A percentile compares a stretch with the other conserved stretches of the same genome.
Conservation (phyloP, 2,329 filamentous ascomycete species). For the Colletotrichum sp. region DNA sequence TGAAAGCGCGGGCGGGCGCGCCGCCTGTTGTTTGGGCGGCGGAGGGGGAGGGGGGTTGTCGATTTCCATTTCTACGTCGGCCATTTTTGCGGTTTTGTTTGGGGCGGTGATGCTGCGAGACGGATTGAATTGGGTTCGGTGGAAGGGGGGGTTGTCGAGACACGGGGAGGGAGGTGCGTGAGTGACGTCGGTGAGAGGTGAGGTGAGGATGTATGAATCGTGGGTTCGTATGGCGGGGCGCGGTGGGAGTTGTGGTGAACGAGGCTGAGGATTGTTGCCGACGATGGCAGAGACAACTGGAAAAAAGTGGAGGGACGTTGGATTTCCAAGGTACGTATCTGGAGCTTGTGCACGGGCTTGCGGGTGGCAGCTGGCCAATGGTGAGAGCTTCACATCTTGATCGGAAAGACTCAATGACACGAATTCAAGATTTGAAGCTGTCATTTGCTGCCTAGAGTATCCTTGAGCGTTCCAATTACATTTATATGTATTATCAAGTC, state of each 20-base stretch:
- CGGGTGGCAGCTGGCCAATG: neutral
- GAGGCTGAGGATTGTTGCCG: conserved; percentile 2
- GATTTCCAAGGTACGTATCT: neutral
- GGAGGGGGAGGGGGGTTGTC: conserved; percentile 44
- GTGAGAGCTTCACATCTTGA: neutral
- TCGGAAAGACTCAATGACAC: neutral
- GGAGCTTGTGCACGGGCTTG: conserved; percentile 5
- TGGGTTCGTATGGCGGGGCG: neutral
- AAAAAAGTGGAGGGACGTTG: conserved; percentile 1
- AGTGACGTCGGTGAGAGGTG: neutral
- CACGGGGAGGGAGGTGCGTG: neutral
- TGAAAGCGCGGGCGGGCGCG: conserved; percentile 45
- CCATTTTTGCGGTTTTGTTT: conserved; percentile 40
- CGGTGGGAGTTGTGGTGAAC: neutral
- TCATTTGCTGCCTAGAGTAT: no score
- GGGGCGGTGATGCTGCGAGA: neutral
- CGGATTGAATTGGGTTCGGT: neutral
- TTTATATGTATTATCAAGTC: no score
- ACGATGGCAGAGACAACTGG: neutral
- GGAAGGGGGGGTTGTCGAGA: no score
- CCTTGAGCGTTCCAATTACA: no score
- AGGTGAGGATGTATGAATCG: neutral
- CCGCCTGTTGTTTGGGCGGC: conserved; percentile 28
- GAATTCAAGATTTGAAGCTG: neutral
- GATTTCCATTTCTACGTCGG: conserved; percentile 65